Evolutionary conservation across 2,329 filamentous ascomycete genomes (phyloP).

Genomic region (Nannizziopsis arthrosporioides): DNA sequence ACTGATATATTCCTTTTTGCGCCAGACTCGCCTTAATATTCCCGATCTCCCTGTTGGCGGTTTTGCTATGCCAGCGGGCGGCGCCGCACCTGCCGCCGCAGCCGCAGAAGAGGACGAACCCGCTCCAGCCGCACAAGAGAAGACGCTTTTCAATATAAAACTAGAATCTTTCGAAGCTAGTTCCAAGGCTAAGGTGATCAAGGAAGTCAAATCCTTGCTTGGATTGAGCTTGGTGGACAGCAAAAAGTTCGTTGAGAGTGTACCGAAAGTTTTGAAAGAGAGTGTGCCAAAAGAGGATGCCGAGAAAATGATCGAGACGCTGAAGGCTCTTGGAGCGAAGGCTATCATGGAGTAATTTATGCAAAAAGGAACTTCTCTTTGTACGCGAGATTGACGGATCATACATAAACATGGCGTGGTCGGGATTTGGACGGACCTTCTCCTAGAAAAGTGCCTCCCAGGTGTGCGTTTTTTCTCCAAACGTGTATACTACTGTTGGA

Average conservation of each 20-base stretch:
- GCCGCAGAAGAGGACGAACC: conserved; percentile 68
- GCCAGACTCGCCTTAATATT: conserved; percentile 83
- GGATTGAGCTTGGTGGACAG: conserved; percentile 94
- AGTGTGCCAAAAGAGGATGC: conserved; percentile 97
- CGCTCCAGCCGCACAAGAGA: conserved; percentile 75
- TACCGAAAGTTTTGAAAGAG: conserved; percentile 98
- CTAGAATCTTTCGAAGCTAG: conserved; percentile 76
- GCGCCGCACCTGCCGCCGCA: conserved; percentile 45
- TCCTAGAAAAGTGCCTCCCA: no score
- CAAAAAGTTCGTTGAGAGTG: conserved; percentile 99
- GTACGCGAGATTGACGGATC: no score
- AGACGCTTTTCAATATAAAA: conserved; percentile 96
- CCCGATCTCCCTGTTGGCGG: conserved; percentile 92
- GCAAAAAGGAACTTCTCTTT: not conserved
- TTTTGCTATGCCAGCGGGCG: conserved; percentile 61
- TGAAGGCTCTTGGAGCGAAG: conserved; percentile 87
- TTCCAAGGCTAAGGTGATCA: conserved; percentile 98
- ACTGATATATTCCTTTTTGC: not conserved
- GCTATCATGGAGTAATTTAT: conserved; percentile 71
- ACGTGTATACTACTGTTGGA: conserved; percentile 9
- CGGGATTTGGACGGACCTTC: no score
- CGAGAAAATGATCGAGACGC: conserved; percentile 90
- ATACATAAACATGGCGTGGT: no score
- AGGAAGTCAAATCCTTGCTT: conserved; percentile 95
- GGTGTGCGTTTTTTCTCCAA: not conserved